Base-by-base conservation (phyloP, 495 filamentous ascomycete genomes). In the Xylaria longipes region DNA sequence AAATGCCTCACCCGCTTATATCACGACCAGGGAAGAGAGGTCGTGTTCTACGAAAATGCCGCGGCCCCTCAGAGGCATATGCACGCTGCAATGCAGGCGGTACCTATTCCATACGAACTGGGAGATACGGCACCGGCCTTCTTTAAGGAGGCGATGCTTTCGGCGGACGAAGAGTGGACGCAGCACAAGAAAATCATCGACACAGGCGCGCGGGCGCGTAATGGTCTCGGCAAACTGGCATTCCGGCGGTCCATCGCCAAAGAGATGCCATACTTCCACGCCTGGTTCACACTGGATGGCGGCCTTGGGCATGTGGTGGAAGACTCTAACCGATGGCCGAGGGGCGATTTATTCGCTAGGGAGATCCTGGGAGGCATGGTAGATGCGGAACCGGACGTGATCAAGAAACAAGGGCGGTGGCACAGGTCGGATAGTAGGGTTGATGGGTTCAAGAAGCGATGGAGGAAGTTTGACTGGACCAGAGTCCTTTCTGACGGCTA, bases 241-340 rank as follows among this genome's bases (percentile, higher is more conserved):
- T 98, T 99, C 81, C 88, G 96, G 3, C 85, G 90, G 58, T 91
- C 88, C 3, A 81, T 99, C 41, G 93, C 91, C 31, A 98, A 97
- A 84, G 96, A 99, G 83, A 97, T 97, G 94, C 96, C 96, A 31
- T 99, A 99, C 79, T 98, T 99, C 80, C 96, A 99, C 74, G 95
- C 94, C 20, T 99, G 94, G 94, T 98, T 98, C 78, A 88, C 90
- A 71, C 81, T 99, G 8, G 94, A 98, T 78, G 97, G 97, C 5
- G 96, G 96, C 2, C 77, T 99, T 66, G 96, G 94, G 0, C 96
- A 99, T 78, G 87, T 99, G 37, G 92, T 99, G 12, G 96, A 99
- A 81, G 94, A 98, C 77, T 84, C 88, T 52, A 88, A 90, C 69
- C 85, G 91, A 66, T 99, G 97, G 96, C 97, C 97, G 1, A 91